Conservation (phyloP, 441 rosid species). For the Adansonia rubrostipa region DNA sequence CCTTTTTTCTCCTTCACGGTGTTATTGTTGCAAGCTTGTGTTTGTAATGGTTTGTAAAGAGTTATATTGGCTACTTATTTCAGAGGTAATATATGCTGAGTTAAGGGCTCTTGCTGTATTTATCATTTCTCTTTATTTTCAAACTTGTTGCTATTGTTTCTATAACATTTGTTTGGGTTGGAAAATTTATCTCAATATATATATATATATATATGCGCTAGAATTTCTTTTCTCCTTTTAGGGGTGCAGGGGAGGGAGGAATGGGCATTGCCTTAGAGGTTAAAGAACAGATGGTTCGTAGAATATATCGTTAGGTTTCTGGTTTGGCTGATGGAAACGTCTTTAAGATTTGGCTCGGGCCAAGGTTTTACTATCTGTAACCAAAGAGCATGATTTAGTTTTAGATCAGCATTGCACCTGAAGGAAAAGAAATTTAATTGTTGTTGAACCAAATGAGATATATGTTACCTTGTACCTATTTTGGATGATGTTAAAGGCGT, state of each 20-base stretch:
- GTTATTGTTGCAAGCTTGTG: slow-evolving; percentile 19
- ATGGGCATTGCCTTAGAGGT: not conserved
- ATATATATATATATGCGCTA: too few relatives aligned
- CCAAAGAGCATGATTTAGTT: not conserved
- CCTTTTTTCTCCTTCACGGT: not conserved
- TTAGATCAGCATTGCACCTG: not conserved
- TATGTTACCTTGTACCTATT: not conserved
- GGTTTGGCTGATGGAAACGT: not conserved
- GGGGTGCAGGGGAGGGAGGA: not conserved
- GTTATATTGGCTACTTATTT: slow-evolving; percentile 26
- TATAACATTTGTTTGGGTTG: not conserved
- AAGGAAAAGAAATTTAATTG: not conserved
- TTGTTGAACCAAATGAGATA: not conserved
- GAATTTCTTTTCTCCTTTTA: slow-evolving; percentile 2
- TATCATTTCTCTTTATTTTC: slow-evolving; percentile 1
- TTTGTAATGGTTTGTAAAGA: slow-evolving; percentile 6
- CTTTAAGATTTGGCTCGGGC: not conserved
- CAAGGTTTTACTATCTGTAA: not conserved
- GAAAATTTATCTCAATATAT: not conserved
- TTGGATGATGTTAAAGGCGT: not conserved
- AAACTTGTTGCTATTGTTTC: not conserved
- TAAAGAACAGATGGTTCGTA: not conserved
- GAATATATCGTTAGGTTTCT: not conserved
- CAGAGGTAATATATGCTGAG: slow-evolving; percentile 35
- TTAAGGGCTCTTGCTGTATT: slow-evolving; percentile 21